Evolutionary conservation across 768 basidiomycete species (phyloP), one percentile per base, ranked within the genome.

Genomic region (Phaeolepiota aurea): DNA sequence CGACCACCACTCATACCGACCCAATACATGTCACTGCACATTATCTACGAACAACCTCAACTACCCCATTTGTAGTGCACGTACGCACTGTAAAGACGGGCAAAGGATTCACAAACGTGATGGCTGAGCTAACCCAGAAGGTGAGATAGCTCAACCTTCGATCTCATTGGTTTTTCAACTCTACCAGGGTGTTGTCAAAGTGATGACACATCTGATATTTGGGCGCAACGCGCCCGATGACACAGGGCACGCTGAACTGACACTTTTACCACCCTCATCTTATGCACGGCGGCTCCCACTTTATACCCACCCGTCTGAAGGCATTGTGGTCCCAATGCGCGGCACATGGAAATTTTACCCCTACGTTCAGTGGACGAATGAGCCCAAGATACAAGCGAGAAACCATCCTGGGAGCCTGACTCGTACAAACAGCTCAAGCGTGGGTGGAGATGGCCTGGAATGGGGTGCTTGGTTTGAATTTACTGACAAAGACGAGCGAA

Each of bases 261-360:
- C 62, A 16, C 45, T 81, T 12, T 45, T 58, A 1, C 73, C 76
- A 0, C 70, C 76, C 19, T 82, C 78, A 0, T 51, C 71, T 5
- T 81, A 77, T 48, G 74, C 79, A 0, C 71, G 76, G 2, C 72
- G 76, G n/a, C 51, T 76, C 20, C 81, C 81, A 3, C 53, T 82
- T 5, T 56, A 73, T 48, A 54, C 55, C 0, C 77, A 80, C 49
- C 79, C 80, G 2, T 68, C 75, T 21, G 51, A 45, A 4, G 64
- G 64, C 0, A 44, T 52, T 3, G 42, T 38, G 2, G 48, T 53
- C 19, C 49, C 55, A 3, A 41, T 58, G 39, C 46, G 45, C 16
- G 44, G 46, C 0, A 45, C 48, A 1, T 74, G 66, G 66, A 52
- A 44, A 9, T 73, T 67, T 51, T 46, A 54, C 3, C 42, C 53